Base-by-base conservation (phyloP, 116 monocot species). In the Papilionanthe hybrid region DNA sequence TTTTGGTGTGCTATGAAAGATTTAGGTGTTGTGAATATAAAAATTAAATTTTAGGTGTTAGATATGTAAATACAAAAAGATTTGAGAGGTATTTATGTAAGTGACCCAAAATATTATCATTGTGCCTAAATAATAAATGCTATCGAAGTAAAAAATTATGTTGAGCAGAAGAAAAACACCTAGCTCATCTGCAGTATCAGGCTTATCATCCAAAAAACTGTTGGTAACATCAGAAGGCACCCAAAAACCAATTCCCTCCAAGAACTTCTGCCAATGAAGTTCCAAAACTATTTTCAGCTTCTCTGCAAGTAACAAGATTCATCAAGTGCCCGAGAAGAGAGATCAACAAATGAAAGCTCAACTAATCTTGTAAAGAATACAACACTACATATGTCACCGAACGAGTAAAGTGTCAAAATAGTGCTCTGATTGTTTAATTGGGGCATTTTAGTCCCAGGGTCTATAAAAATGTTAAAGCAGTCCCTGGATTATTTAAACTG, bases 231-330 rank as follows among this genome's bases (percentile, higher is more conserved):
- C 84, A 78, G 78, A 41, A 77, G 92, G 92, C 72, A 93, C 82
- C 93, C 92, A 96, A 80, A 90, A 72, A 44, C 96, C 93, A 86
- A 93, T 90, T 55, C 90, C 86, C 72, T 96, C 96, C 81, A 90
- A 79, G 15, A 96, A 78, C 55, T 68, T 77, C 27, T 37, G 82
- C 96, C 91, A 96, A 47, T 90, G 85, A 71, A 77, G 87, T 60
- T 90, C 79, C 43, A 96, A 75, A 22, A 83, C 89, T n/a, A 72
- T 79, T 85, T 82, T 79, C 75, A 96, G 85, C 72, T 78, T 81
- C 65, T 87, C 96, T 96, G 83, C 41, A 77, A 20, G 30, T 0
- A 68, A 48, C 23, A 49, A 7, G 22, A 8, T 23, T 49, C 50
- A 76, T 25, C 50, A 29, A 5, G 53, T 30, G 27, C 10, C 42